A percentile compares a stretch with the other conserved stretches of the same genome.
These are phyloP conservation scores for Botrytis byssoidea DNA, from an alignment of 2,329 filamentous ascomycete species.

Conservation along the genomic window DNA sequence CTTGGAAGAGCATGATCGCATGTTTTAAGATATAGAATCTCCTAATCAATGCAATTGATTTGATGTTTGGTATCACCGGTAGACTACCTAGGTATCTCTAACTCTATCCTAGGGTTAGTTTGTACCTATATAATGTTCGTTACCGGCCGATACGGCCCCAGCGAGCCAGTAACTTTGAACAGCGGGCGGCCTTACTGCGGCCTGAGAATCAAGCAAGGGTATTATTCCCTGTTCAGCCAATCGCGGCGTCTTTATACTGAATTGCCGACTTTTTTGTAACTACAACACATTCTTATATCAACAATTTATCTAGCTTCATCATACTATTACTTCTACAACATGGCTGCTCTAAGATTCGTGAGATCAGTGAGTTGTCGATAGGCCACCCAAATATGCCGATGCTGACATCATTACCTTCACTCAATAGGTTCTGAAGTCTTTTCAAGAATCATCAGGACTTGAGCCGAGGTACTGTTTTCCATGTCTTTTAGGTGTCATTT, in stretches of 20 bases:
- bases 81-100: neutral
- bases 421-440: conserved; percentile 80
- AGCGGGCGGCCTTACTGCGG: neutral
- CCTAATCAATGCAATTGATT: neutral
- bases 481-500: neutral
- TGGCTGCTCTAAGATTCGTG: conserved; percentile 61
- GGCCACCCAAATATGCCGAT: neutral
- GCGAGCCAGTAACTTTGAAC: neutral
- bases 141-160: neutral
- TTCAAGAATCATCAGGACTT: conserved; percentile 71
- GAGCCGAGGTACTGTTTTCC: conserved; percentile 73
- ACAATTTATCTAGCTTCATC: conserved; percentile 2
- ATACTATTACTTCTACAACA: conserved; percentile 34
- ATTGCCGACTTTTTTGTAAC: neutral
- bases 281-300: conserved; percentile 9
- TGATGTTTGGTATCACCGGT: neutral
- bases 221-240: neutral
- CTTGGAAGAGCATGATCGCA: neutral
- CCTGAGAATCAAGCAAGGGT: neutral
- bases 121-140: neutral
- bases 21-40: neutral
- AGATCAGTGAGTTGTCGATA: conserved; percentile 52
- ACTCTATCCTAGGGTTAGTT: no score
- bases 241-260: neutral
- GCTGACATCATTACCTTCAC: conserved; percentile 26